Evolutionary conservation across 2,329 filamentous ascomycete species (phyloP).

Genomic region (Fusarium verrucosum): DNA sequence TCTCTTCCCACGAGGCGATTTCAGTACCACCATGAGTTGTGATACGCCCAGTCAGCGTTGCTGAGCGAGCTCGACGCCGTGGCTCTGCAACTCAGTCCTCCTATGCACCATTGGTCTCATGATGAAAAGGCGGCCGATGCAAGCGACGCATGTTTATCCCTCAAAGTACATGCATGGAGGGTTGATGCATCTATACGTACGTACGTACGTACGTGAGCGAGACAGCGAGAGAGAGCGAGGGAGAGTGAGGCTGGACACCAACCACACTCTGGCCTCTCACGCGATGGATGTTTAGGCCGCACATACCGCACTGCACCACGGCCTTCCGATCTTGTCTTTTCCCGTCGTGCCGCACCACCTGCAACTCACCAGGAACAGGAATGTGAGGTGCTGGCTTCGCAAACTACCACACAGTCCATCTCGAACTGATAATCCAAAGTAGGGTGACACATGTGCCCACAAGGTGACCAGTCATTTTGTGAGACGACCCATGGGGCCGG

Average conservation of each 20-base stretch:
- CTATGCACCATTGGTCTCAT: constrained; percentile 19
- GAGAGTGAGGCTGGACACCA: constrained; percentile 17
- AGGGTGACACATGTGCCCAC: constrained; percentile 25
- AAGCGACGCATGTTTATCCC: constrained; percentile 1
- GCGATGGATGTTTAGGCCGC: not conserved
- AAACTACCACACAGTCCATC: constrained; percentile 22
- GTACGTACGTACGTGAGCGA: too few species aligned
- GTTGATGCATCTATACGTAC: constrained; percentile 1
- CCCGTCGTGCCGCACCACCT: constrained; percentile 21
- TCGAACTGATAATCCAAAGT: constrained; percentile 20
- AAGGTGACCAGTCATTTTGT: constrained; percentile 42
- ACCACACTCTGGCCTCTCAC: constrained; percentile 15
- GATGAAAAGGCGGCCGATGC: constrained; percentile 5
- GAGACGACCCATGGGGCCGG: constrained; percentile 44
- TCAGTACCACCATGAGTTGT: constrained; percentile 1
- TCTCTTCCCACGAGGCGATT: constrained; percentile 19
- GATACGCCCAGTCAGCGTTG: constrained; percentile 19
- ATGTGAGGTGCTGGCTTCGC: constrained; percentile 19
- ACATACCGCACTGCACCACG: constrained; percentile 18
- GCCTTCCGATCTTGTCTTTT: constrained; percentile 30
- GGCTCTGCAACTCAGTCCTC: constrained; percentile 4
- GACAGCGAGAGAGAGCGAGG: too few species aligned
- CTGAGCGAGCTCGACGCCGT: constrained; percentile 1
- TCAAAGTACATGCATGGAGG: constrained; percentile 20
- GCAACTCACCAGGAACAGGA: constrained; percentile 34